A percentile compares a stretch with the other conserved stretches of the same genome.
Evolutionary conservation across 495 filamentous ascomycete species (phyloP).

Genomic region (Penicillium salamii): DNA sequence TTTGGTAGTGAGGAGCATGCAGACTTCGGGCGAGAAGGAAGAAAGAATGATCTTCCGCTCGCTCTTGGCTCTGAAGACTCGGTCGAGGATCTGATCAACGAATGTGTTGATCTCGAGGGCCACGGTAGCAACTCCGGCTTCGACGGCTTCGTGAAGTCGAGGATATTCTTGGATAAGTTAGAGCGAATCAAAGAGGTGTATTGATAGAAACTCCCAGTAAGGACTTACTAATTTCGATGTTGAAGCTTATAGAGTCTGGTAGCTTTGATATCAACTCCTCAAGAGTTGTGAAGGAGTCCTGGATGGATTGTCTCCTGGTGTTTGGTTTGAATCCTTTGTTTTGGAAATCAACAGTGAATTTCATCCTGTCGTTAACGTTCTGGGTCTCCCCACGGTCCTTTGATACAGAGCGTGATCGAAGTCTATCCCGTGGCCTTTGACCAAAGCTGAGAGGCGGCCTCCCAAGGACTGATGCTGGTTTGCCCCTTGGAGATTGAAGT

Average conservation of each 20-base stretch:
- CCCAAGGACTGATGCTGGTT: background rate
- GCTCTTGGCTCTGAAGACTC: conserved; percentile 16
- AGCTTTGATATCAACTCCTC: conserved; percentile 31
- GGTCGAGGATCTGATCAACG: conserved; percentile 34
- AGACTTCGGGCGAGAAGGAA: conserved; percentile 44
- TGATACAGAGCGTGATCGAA: conserved; percentile 13
- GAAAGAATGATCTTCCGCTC: conserved; percentile 36
- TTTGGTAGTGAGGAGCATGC: conserved; percentile 38
- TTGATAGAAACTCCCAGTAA: no score
- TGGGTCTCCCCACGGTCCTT: background rate
- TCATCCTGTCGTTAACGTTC: conserved; percentile 29
- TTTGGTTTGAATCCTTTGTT: conserved; percentile 35
- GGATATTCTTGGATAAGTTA: conserved; percentile 24
- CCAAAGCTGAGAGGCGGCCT: background rate
- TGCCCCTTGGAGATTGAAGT: conserved; percentile 13
- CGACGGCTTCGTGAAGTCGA: conserved; percentile 38
- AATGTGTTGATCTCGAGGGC: conserved; percentile 42
- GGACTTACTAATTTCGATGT: conserved; percentile 40
- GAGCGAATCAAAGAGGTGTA: no score
- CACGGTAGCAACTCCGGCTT: conserved; percentile 28
- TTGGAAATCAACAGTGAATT: conserved; percentile 33
- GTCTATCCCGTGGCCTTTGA: conserved; percentile 38
- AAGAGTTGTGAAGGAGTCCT: conserved; percentile 33
- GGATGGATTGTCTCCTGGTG: conserved; percentile 33
- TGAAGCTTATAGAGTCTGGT: conserved; percentile 29